Evolutionary conservation across 2,329 filamentous ascomycete genomes (phyloP), one percentile per base, ranked within the genome.

Genomic region (Colletotrichum shisoi): DNA sequence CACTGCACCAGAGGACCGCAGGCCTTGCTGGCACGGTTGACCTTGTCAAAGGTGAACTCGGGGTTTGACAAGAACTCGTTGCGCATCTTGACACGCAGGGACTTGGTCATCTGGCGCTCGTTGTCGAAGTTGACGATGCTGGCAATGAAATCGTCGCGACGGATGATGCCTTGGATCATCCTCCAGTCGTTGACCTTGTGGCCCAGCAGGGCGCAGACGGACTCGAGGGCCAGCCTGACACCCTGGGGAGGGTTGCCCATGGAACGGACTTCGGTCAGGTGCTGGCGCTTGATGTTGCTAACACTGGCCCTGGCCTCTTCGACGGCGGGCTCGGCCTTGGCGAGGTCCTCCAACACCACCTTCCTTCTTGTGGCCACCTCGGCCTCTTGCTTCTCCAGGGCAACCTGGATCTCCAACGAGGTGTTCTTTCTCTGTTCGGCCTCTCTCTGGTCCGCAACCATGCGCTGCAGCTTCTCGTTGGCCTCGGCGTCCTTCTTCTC

Each of bases 121-220:
- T 97, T 99, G 82, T 97, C 92, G 75, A 97, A 99, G 77, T 93
- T 93, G 78, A 98, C 91, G 74, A 99, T 99, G 79, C 92, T 97
- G 56, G 93, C 92, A 79, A 99, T 98, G 79, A 99, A 99, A 76
- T 98, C 94, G 74, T 98, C 95, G 64, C 89, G 88, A 73, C 94
- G 92, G 67, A 99, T 89, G 69, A 98, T 91, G 59, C 86, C 89
- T 77, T 96, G 91, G 68, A 98, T 93, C 13, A 88, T 89, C 82
- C 94, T 97, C 95, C 95, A 99, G 75, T 91, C 92, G 66, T 89
- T 87, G 68, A 93, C 90, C 78, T 91, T 95, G 80, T 98, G 93
- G 15, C 94, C 94, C 62, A 99, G 87, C 54, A 99, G 82, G 0
- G 94, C 95, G 81, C 95, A 98, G 6, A 99, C 96, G n/a, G 95